phyloP scores from a whole-genome alignment of 768 basidiomycete species.

The Termitomyces sp. region DNA sequence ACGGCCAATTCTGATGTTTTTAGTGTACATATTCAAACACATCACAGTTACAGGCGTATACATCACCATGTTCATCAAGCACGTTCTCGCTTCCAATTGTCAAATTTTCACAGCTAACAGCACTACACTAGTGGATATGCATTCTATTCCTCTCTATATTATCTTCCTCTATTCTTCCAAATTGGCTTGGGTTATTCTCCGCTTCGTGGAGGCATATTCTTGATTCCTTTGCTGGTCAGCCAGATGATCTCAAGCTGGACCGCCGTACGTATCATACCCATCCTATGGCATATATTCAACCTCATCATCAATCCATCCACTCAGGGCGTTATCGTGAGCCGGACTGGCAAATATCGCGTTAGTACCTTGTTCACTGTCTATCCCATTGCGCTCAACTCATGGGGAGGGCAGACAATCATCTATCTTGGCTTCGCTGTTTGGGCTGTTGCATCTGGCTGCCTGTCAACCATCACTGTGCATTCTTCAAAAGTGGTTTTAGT shows the following conservation, averaged over 20 bases:
- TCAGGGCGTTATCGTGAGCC: slow-evolving; percentile 56
- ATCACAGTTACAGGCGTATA: slow-evolving; percentile 65
- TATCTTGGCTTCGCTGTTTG: slow-evolving; percentile 61
- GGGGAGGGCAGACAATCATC: slow-evolving; percentile 39
- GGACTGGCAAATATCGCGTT: slow-evolving; percentile 59
- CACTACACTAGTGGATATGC: slow-evolving; percentile 41
- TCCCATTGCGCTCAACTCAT: not conserved
- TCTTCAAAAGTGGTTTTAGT: slow-evolving; percentile 47
- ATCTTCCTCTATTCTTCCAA: slow-evolving; percentile 74
- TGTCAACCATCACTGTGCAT: slow-evolving; percentile 53
- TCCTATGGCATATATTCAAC: not conserved
- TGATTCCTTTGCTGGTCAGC: slow-evolving; percentile 63
- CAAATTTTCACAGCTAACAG: not conserved
- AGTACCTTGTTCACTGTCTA: not conserved
- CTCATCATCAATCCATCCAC: not conserved
- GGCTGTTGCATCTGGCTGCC: slow-evolving; percentile 63
- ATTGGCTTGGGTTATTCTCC: slow-evolving; percentile 63
- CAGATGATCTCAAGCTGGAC: slow-evolving; percentile 56
- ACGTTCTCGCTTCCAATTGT: slow-evolving; percentile 8
- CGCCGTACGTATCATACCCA: slow-evolving; percentile 30
- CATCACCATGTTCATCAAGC: slow-evolving; percentile 66
- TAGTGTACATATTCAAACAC: no score
- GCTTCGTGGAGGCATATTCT: slow-evolving; percentile 49
- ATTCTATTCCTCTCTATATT: slow-evolving; percentile 61
- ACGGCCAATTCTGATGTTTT: not conserved